phyloP scores from a whole-genome alignment of 441 rosid genomes.

The Gossypium davidsonii region DNA sequence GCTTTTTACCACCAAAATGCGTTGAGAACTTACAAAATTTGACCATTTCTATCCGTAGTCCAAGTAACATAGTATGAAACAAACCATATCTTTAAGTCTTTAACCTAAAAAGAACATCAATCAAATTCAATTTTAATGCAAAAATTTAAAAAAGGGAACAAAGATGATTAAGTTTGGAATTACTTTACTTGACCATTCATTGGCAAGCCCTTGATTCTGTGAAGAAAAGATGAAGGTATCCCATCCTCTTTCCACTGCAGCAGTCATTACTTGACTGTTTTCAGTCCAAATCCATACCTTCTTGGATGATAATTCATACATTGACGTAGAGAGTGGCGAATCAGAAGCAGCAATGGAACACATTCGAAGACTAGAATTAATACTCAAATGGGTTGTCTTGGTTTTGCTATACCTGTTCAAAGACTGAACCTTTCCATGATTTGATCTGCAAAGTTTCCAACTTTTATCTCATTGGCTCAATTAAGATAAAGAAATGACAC shows the following conservation, averaged over 20 bases:
- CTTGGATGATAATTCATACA: conserved; percentile 38
- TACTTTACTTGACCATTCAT: conserved; percentile 66
- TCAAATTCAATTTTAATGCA: not conserved
- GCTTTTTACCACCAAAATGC: too few relatives aligned
- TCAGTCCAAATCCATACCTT: conserved; percentile 80
- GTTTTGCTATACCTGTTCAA: not conserved
- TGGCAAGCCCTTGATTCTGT: conserved; percentile 37
- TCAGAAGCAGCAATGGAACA: conserved; percentile 22
- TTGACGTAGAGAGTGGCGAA: conserved; percentile 9
- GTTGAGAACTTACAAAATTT: too few relatives aligned
- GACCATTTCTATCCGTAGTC: too few relatives aligned
- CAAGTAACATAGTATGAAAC: not conserved
- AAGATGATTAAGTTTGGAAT: not conserved
- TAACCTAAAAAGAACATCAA: not conserved
- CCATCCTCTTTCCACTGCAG: conserved; percentile 89
- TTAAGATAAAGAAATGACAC: not conserved
- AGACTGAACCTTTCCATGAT: conserved; percentile 8
- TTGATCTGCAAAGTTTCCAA: conserved; percentile 25
- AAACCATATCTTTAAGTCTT: not conserved
- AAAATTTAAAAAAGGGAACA: not conserved
- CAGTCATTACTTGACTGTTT: conserved; percentile 65
- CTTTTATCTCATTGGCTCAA: conserved; percentile 17
- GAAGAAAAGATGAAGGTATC: conserved; percentile 59
- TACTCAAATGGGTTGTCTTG: conserved; percentile 5
- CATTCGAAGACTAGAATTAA: conserved; percentile 17